A percentile compares a stretch with the other conserved stretches of the same genome.
Conservation (phyloP, 2,329 filamentous ascomycete species). For the Penicillium hordei region DNA sequence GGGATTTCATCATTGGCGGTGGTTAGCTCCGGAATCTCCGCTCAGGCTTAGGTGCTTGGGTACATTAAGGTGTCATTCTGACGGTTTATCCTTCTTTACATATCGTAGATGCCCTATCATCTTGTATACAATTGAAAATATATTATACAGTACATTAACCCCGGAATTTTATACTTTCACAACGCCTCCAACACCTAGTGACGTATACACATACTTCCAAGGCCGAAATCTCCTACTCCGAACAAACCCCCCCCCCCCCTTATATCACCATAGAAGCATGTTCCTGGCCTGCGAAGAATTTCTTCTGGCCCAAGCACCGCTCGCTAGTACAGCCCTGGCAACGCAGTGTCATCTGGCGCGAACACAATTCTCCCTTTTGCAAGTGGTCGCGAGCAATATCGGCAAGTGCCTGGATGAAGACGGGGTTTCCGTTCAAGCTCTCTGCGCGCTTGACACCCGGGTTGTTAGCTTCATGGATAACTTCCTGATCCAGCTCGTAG, state of each 20-base stretch:
- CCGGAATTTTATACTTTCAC: not conserved
- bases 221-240: not conserved
- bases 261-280: conserved; percentile 33
- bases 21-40: conserved; percentile 14
- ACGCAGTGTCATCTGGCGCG: conserved; percentile 80
- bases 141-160: conserved; percentile 5
- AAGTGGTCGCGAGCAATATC: conserved; percentile 83
- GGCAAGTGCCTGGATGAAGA: conserved; percentile 87
- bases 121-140: not conserved
- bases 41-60: not conserved
- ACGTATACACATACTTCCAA: conserved; percentile 4
- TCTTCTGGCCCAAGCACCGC: conserved; percentile 71
- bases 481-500: conserved; percentile 89
- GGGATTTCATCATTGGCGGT: not conserved
- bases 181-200: conserved; percentile 11
- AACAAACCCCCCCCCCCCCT: too few species aligned
- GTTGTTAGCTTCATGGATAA: conserved; percentile 79
- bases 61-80: not conserved
- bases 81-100: not conserved
- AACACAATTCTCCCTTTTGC: conserved; percentile 67
- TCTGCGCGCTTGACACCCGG: conserved; percentile 85
- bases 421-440: conserved; percentile 83
- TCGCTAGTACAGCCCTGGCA: conserved; percentile 94
- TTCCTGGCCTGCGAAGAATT: conserved; percentile 58
- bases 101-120: not conserved